phyloP scores from a whole-genome alignment of 768 basidiomycete genomes.

The Suillus plorans region DNA sequence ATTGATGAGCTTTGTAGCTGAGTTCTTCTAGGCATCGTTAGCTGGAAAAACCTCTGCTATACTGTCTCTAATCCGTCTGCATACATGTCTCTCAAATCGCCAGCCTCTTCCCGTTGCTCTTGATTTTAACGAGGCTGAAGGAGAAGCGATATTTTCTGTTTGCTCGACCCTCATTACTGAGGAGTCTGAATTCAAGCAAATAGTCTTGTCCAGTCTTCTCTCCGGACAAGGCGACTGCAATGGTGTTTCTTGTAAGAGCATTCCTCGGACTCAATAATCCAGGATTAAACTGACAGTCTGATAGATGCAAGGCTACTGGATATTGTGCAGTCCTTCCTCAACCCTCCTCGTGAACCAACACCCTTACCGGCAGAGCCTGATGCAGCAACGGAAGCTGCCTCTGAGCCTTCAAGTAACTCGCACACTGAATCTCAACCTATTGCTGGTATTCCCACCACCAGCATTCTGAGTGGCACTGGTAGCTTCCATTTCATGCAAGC shows the following conservation, averaged over 20 bases:
- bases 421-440: constrained; percentile 22
- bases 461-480: constrained; percentile 38
- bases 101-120: constrained; percentile 42
- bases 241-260: constrained; percentile 60
- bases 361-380: constrained; percentile 34
- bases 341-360: constrained; percentile 40
- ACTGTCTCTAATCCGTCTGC: constrained; percentile 60
- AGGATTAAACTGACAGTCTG: constrained; percentile 12
- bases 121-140: constrained; percentile 51
- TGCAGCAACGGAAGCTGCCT: constrained; percentile 25
- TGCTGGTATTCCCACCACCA: constrained; percentile 37
- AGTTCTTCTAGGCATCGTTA: constrained; percentile 40
- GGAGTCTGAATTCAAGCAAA: constrained; percentile 49
- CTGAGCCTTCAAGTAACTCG: constrained; percentile 14
- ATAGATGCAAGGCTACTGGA: constrained; percentile 63
- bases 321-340: constrained; percentile 52
- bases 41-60: constrained; percentile 47
- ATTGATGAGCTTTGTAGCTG: not conserved
- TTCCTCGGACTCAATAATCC: not conserved
- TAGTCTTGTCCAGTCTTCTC: constrained; percentile 55
- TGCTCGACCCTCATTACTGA: constrained; percentile 56
- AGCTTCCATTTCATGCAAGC: constrained; percentile 82
- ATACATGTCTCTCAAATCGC: constrained; percentile 45
- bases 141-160: constrained; percentile 51
- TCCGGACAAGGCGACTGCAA: constrained; percentile 58